Base-by-base conservation (phyloP, 306 rosid genomes). In the Vigna radiata region DNA sequence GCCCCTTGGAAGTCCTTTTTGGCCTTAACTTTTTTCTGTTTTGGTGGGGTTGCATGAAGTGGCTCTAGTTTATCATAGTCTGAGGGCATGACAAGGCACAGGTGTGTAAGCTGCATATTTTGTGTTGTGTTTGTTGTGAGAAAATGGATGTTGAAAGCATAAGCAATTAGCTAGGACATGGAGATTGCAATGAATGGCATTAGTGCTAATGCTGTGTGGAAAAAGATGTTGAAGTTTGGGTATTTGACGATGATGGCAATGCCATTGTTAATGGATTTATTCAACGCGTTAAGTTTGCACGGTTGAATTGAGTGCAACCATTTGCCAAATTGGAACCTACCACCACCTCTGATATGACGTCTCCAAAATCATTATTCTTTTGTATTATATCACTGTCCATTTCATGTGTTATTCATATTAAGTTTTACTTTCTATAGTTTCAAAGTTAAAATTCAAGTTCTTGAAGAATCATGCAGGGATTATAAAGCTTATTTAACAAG, bases 201-300 rank as follows among this genome's bases (percentile, higher is more conserved):
- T 16, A 29, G 14, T 56, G 77, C 3, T 23, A 39, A 53, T 64
- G 66, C 73, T 66, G 66, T 37, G 43, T 2, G 27, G 39, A 44
- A 43, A 11, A 83, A 55, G 72, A 54, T 18, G 23, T 21, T 48
- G 71, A 75, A 11, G 47, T 60, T 64, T 49, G 31, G 70, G 62
- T 23, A 59, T 63, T 63, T 79, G 73, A 62, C 49, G 63, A 63
- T 63, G 79, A 63, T 75, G 63, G 68, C 47, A 25, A 25, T 1
- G 36, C 43, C 62, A 25, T 56, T 17, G 62, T 55, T 63, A 52
- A n/a, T 15, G 74, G 63, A 6, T 21, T 70, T 79, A 75, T 86
- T 89, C 90, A 87, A 89, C 82, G 63, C 36, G 54, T 70, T 91
- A 69, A 91, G 94, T 89, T 79, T 61, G 86, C 88, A 66, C 66